Base-by-base conservation (phyloP, 768 basidiomycete species). In the Amanita rubescens region DNA sequence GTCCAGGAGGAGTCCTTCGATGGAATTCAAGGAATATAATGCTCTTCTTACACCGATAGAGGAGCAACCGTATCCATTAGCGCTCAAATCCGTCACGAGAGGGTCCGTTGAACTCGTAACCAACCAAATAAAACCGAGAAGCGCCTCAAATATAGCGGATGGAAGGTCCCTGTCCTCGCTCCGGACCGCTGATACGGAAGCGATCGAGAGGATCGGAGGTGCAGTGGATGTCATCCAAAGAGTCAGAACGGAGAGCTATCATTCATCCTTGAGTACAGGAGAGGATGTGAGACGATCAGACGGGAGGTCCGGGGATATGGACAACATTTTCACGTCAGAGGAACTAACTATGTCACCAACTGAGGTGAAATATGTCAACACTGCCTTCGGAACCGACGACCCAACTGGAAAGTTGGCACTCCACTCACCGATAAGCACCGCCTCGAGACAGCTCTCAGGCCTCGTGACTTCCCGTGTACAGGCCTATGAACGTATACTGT, bases 211-310 rank as follows among this genome's bases (percentile, higher is more conserved):
- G 53, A 75, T 89, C 61, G 84, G 77, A 2, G 80, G 75, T 24
- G 75, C 69, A 34, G 81, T 89, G 76, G 84, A 87, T 67, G 83
- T 91, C 41, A 76, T 83, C 33, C 84, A 88, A 67, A 71, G 78
- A 34, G 59, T 68, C 32, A 65, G 69, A 51, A 67, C 70, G 48
- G 59, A 64, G 34, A 70, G 64, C 35, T 61, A 64, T 35, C 61
- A 62, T 34, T 65, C 67, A 3, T 63, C 64, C 44, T 63, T 60
- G 33, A 67, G 63, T 44, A 64, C 58, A 14, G 63, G 66, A 17
- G 67, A 67, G 37, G 38, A 67, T 17, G 64, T 61, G 7, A 59
- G 55, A 35, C 51, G 59, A 32, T 49, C 58, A 7, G 48, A 35
- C 19, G 10, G 15, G 5, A 24, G 22, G 19, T 12, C 39, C 11